Percentiles rank a stretch among this genome's conserved stretches.
These are phyloP conservation scores for Petrea volubilis DNA, from an alignment of 257 asterid species.

Conservation along the genomic window DNA sequence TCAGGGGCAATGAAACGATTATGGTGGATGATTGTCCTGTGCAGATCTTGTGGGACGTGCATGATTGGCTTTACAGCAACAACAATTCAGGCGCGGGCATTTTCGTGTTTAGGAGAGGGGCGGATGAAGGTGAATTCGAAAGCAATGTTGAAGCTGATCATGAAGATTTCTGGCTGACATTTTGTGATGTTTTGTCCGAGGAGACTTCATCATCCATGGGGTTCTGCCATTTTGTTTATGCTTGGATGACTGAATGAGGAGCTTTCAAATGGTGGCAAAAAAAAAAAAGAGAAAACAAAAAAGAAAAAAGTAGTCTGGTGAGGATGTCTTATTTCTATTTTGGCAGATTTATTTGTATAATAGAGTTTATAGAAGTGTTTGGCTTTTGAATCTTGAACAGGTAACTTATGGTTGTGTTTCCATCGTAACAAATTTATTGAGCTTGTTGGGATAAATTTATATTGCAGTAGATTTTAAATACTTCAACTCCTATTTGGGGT, in stretches of 20 bases:
- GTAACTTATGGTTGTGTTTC: background rate
- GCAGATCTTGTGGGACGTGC: slow-evolving; percentile 85
- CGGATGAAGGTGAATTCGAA: slow-evolving; percentile 21
- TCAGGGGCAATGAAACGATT: slow-evolving; percentile 79
- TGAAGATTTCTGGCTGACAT: slow-evolving; percentile 9
- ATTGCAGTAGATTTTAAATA: no score
- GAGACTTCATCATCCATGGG: slow-evolving; percentile 31
- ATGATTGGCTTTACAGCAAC: slow-evolving; percentile 68
- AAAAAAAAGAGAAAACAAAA: no score
- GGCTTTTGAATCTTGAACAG: background rate
- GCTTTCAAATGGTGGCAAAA: background rate
- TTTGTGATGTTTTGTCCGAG: slow-evolving; percentile 23
- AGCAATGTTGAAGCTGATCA: slow-evolving; percentile 10
- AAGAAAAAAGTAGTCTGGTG: background rate
- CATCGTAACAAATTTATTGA: no score
- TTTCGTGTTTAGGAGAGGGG: slow-evolving; percentile 61
- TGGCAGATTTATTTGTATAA: background rate
- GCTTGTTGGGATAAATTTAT: no score
- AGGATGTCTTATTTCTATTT: background rate
- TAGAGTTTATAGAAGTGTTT: background rate
- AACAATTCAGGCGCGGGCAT: slow-evolving; percentile 53
- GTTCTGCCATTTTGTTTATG: slow-evolving; percentile 78
- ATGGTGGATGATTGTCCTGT: slow-evolving; percentile 57
- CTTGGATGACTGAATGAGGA: slow-evolving; percentile 62
- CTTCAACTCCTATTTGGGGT: no score